These are phyloP conservation scores for Malassezia sympodialis DNA, from an alignment of 1,284 basidiomycete species.

Conservation along the genomic window DNA sequence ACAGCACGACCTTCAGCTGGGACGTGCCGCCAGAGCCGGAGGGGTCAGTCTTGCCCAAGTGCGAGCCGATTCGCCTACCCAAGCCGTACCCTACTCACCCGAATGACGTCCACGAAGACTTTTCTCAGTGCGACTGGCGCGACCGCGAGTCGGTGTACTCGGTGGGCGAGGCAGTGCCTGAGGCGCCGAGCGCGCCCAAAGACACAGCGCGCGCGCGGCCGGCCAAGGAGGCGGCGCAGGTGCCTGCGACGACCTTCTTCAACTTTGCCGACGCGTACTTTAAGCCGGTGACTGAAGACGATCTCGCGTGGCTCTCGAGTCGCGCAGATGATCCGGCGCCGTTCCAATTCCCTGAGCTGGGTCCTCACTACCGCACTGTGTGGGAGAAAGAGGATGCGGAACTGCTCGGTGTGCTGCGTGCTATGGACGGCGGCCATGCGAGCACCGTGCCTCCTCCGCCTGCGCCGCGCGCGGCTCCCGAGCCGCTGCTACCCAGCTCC, in stretches of 20 bases:
- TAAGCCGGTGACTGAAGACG: conserved; percentile 46
- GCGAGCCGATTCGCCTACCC: conserved; percentile 22
- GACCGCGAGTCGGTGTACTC: conserved; percentile 25
- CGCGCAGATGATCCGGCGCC: conserved; percentile 69
- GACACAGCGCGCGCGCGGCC: conserved; percentile 6
- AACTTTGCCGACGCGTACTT: conserved; percentile 43
- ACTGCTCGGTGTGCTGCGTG: conserved; percentile 7
- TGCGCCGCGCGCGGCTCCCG: neutral
- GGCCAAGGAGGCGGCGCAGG: conserved; percentile 32
- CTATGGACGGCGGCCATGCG: conserved; percentile 5
- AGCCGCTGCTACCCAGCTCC: neutral
- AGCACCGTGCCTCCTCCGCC: conserved; percentile 12
- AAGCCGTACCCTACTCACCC: conserved; percentile 35
- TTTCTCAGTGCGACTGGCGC: conserved; percentile 39
- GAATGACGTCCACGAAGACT: conserved; percentile 38
- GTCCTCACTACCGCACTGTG: conserved; percentile 70
- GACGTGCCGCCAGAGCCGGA: neutral
- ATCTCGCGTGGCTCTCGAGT: conserved; percentile 44
- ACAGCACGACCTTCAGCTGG: conserved; percentile 17
- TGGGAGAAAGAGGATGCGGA: conserved; percentile 80
- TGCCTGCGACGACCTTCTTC: conserved; percentile 41
- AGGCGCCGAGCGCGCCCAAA: neutral
- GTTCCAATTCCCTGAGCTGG: conserved; percentile 73
- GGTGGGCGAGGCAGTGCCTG: neutral
- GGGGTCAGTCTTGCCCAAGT: conserved; percentile 22